Base-by-base conservation (phyloP, 2,329 filamentous ascomycete species). In the Thermoascus crustaceus region DNA sequence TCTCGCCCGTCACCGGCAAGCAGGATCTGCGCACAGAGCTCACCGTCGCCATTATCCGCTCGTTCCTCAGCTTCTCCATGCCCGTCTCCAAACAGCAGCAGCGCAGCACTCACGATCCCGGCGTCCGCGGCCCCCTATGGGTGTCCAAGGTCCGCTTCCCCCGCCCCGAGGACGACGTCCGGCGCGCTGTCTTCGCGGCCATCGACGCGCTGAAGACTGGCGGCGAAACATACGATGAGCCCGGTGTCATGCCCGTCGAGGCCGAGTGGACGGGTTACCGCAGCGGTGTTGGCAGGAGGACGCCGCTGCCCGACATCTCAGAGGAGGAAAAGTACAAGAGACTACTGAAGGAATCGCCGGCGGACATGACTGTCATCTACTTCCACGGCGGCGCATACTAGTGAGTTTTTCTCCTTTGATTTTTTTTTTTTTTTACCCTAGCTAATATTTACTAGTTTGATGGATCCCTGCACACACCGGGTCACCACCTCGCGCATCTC, bases 61-160 rank as follows among this genome's bases (percentile, higher is more conserved):
- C 74, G 0, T 67, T 86, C 36, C 56, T 85, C 34, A 54, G 58
- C 9, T 61, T 66, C 3, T 57, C 61, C 2, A 63, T 60, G 10
- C 67, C 76, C 17, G 61, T 93, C 16, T 66, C 72, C 1, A 71
- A 76, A 41, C 62, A 73, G 5, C 89, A 95, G 59, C 66, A 62
- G 26, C 48, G 75, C n/a, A 73, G 75, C 1, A 62, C 74, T 29
- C 75, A 68, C 38, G 81, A 83, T 35, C 73, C 73, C 0, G 78
- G 76, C 0, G 67, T 93, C 52, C 87, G 85, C 54, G 86, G 86
- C 3, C 75, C 74, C 29, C 77, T 91, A 45, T 95, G 88, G 88
- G 71, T 94, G 16, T 80, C 79, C 49, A 82, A 76, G 36, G 79
- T 83, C 26, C 74, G 72, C 0, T 64, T 85, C 10, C 73, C 76